A percentile compares a stretch with the other conserved stretches of the same genome.
These are phyloP conservation scores for Acanthamoeba royreba DNA, from an alignment of 208 protist genomes.

Conservation along the genomic window DNA sequence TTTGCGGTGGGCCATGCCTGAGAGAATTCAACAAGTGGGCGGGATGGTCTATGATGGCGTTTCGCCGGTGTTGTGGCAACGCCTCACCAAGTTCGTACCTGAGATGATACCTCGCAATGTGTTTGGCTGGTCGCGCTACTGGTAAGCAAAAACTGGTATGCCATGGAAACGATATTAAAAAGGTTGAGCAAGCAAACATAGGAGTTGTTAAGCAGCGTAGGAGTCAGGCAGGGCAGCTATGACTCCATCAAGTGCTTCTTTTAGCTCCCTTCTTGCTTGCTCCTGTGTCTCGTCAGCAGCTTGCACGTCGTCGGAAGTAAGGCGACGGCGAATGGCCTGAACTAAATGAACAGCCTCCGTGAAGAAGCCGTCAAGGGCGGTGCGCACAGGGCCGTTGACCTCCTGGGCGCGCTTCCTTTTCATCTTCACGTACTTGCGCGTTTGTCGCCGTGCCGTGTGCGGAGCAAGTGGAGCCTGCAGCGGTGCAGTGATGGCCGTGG, in stretches of 20 bases:
- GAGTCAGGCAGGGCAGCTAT: too few species aligned
- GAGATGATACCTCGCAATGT: neutral
- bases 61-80: neutral
- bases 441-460: neutral
- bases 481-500: neutral
- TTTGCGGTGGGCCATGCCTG: slow-evolving; percentile 16
- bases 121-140: neutral
- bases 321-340: neutral
- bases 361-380: neutral
- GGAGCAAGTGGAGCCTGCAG: neutral
- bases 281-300: too few species aligned
- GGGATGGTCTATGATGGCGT: slow-evolving; percentile 30
- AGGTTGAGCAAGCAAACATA: too few species aligned
- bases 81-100: slow-evolving; percentile 1
- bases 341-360: neutral
- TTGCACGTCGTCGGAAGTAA: neutral
- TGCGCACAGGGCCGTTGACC: neutral
- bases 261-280: too few species aligned
- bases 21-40: slow-evolving; percentile 13
- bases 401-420: neutral
- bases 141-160: neutral
- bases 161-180: too few species aligned
- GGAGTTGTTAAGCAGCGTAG: too few species aligned
- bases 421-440: neutral
- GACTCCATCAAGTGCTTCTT: too few species aligned